phyloP scores from a whole-genome alignment of 2,329 filamentous ascomycete species.

The Akanthomyces lecanii region DNA sequence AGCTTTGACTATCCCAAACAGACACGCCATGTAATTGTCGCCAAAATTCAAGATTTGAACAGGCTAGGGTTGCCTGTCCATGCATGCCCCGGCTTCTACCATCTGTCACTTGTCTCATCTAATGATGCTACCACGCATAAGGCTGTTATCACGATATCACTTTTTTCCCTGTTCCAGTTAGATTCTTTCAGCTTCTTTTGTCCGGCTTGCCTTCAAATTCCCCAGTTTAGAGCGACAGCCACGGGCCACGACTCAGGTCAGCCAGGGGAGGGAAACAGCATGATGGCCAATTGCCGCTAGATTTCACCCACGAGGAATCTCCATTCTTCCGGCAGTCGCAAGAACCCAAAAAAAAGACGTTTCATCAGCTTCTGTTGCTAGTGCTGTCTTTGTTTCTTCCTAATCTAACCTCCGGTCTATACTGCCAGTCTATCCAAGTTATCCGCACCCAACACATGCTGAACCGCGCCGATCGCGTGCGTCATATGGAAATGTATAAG shows the following conservation, averaged over 20 bases:
- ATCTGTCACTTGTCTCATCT: conserved; percentile 4
- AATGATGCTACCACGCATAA: not conserved
- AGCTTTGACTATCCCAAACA: not conserved
- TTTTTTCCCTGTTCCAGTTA: not conserved
- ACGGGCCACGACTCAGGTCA: not conserved
- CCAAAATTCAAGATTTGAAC: not conserved
- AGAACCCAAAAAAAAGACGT: not conserved
- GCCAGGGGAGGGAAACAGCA: not conserved
- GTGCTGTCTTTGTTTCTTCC: not conserved
- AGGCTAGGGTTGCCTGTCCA: not conserved
- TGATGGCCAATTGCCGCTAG: not conserved
- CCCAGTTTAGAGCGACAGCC: not conserved
- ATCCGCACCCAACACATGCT: not conserved
- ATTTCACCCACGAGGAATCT: not conserved
- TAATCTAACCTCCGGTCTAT: not conserved
- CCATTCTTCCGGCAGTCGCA: not conserved
- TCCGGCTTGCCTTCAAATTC: not conserved
- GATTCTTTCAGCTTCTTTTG: not conserved
- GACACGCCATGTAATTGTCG: not conserved
- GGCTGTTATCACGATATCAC: not conserved
- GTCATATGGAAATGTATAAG: not conserved
- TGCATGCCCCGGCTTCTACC: not conserved
- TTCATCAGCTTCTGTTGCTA: not conserved
- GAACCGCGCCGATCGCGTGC: not conserved
- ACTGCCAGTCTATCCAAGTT: not conserved